These are phyloP conservation scores for Alternaria triticimaculans DNA, from an alignment of 2,329 filamentous ascomycete genomes.

Conservation along the genomic window DNA sequence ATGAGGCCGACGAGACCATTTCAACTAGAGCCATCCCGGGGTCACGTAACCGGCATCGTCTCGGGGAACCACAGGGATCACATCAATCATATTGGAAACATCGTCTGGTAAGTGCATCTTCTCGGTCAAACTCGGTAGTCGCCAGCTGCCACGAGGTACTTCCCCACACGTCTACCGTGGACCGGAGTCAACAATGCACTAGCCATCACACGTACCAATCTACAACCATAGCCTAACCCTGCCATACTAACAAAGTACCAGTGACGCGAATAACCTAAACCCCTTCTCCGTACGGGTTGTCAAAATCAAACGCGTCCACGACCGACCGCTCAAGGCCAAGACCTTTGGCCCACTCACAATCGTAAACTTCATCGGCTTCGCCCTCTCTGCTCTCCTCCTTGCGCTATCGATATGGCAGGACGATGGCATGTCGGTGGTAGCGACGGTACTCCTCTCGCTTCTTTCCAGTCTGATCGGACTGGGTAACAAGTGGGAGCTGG, in stretches of 20 bases:
- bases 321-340: constrained; percentile 51
- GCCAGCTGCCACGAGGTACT: constrained; percentile 1
- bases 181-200: background rate
- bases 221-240: background rate
- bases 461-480: constrained; percentile 58
- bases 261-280: constrained; percentile 46
- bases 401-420: constrained; percentile 52
- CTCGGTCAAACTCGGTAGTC: background rate
- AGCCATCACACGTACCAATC: background rate
- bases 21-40: constrained; percentile 50
- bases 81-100: constrained; percentile 58
- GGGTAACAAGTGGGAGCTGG: constrained; percentile 58
- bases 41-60: constrained; percentile 54
- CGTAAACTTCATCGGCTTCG: constrained; percentile 55
- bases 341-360: constrained; percentile 55
- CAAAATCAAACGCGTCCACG: constrained; percentile 42
- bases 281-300: constrained; percentile 52
- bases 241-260: constrained; percentile 15
- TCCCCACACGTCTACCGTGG: constrained; percentile 14
- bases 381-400: constrained; percentile 53
- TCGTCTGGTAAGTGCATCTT: constrained; percentile 49
- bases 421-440: constrained; percentile 60
- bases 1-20: constrained; percentile 54
- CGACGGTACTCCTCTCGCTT: constrained; percentile 56
- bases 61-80: constrained; percentile 56